A percentile compares a stretch with the other conserved stretches of the same genome.
These are phyloP conservation scores for Candida chauliodis DNA, from an alignment of 805 yeast species.

Conservation along the genomic window DNA sequence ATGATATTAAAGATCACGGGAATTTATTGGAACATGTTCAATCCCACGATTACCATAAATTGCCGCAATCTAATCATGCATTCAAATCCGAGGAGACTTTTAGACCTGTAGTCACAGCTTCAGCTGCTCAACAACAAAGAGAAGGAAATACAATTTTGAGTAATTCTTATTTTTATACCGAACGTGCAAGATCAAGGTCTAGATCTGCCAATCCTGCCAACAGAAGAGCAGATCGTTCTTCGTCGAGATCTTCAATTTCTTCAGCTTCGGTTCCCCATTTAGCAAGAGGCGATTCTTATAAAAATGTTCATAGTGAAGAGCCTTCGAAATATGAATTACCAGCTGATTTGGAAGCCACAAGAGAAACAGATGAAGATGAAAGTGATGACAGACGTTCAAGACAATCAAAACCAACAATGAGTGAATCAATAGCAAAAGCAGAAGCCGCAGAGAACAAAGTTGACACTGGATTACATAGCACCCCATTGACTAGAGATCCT, in stretches of 20 bases:
- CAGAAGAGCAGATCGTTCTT: constrained; percentile 15
- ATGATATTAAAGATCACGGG: constrained; percentile 35
- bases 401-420: constrained; percentile 41
- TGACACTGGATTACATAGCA: constrained; percentile 13
- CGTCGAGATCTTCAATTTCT: constrained; percentile 16
- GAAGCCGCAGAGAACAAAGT: constrained; percentile 19
- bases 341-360: constrained; percentile 27
- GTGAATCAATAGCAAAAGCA: constrained; percentile 43
- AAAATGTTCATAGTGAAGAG: constrained; percentile 48
- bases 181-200: constrained; percentile 28
- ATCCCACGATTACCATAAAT: constrained; percentile 33
- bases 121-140: constrained; percentile 9
- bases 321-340: constrained; percentile 43
- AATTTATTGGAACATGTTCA: constrained; percentile 33
- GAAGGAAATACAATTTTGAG: constrained; percentile 19
- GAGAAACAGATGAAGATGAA: constrained; percentile 21
- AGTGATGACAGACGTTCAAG: constrained; percentile 37
- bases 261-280: constrained; percentile 48
- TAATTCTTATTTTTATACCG: constrained; percentile 32
- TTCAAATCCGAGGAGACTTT: background rate
- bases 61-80: constrained; percentile 14
- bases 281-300: constrained; percentile 77
- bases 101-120: constrained; percentile 1
- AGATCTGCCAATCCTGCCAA: constrained; percentile 24
- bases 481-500: constrained; percentile 24